These are phyloP conservation scores for Cercospora sojina DNA, from an alignment of 2,329 filamentous ascomycete genomes.

Conservation along the genomic window DNA sequence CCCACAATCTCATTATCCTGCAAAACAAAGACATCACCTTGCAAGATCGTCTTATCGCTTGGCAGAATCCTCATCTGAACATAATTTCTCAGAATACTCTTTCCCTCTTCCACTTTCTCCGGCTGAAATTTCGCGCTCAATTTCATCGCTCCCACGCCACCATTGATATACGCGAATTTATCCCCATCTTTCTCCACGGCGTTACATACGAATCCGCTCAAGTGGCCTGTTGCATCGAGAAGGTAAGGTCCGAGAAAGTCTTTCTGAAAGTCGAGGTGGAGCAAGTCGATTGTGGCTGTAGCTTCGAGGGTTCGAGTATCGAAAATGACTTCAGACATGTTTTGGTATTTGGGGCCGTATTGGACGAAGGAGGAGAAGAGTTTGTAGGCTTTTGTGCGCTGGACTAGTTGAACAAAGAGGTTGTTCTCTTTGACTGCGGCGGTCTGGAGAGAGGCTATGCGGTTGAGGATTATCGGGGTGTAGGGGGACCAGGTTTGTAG, in stretches of 20 bases:
- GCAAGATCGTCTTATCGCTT: conserved; percentile 36
- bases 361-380: conserved; percentile 33
- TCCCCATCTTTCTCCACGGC: conserved; percentile 34
- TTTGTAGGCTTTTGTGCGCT: conserved; percentile 27
- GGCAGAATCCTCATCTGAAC: conserved; percentile 37
- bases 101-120: neutral
- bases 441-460: conserved; percentile 25
- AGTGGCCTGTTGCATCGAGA: conserved; percentile 40
- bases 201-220: conserved; percentile 43
- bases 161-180: conserved; percentile 39
- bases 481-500: conserved; percentile 25
- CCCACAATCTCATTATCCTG: conserved; percentile 36
- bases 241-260: conserved; percentile 39
- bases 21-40: conserved; percentile 26
- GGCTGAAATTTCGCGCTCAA: conserved; percentile 28
- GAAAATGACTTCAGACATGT: conserved; percentile 33
- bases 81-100: conserved; percentile 30
- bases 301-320: conserved; percentile 30
- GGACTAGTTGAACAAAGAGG: conserved; percentile 24
- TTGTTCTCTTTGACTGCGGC: conserved; percentile 20
- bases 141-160: conserved; percentile 39
- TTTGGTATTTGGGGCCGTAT: conserved; percentile 31
- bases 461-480: conserved; percentile 20
- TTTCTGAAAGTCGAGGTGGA: conserved; percentile 25
- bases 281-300: conserved; percentile 35